Conservation (phyloP, 345 rosid species). For the Balakata baccata region DNA sequence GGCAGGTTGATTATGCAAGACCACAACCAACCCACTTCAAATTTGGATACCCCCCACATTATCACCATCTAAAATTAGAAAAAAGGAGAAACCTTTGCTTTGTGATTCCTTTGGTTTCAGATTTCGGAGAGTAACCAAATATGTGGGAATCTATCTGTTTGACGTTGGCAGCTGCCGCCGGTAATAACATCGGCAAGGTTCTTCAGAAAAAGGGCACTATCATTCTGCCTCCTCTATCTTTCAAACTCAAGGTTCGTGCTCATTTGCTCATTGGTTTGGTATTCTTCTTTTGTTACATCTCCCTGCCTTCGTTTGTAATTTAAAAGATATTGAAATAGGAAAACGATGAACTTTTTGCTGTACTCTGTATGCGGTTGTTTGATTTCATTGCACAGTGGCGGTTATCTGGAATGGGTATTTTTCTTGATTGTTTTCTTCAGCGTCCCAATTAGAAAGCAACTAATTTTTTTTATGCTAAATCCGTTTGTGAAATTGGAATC, state of each 20-base stretch:
- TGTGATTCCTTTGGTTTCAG: background rate
- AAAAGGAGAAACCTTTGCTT: conserved; percentile 2
- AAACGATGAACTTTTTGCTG: background rate
- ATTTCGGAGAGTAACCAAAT: conserved; percentile 4
- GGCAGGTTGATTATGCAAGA: background rate
- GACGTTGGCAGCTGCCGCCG: conserved; percentile 92
- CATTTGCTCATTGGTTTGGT: no score
- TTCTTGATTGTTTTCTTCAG: background rate
- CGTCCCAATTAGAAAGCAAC: no score
- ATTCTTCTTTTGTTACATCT: background rate
- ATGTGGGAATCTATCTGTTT: conserved; percentile 93
- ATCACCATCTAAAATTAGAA: background rate
- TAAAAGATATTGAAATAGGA: background rate
- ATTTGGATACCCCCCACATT: no score
- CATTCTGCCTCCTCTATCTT: conserved; percentile 92
- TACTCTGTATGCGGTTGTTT: background rate
- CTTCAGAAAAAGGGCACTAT: conserved; percentile 96
- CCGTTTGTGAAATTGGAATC: background rate
- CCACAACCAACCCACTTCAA: background rate
- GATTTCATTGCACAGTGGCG: background rate
- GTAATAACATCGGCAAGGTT: conserved; percentile 92
- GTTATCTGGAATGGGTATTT: background rate
- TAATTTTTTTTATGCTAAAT: background rate
- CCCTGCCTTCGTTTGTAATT: background rate
- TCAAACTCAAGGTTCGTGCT: conserved; percentile 74